These are phyloP conservation scores for Paraleonurus japonicus DNA, from an alignment of 257 asterid genomes.

Conservation along the genomic window DNA sequence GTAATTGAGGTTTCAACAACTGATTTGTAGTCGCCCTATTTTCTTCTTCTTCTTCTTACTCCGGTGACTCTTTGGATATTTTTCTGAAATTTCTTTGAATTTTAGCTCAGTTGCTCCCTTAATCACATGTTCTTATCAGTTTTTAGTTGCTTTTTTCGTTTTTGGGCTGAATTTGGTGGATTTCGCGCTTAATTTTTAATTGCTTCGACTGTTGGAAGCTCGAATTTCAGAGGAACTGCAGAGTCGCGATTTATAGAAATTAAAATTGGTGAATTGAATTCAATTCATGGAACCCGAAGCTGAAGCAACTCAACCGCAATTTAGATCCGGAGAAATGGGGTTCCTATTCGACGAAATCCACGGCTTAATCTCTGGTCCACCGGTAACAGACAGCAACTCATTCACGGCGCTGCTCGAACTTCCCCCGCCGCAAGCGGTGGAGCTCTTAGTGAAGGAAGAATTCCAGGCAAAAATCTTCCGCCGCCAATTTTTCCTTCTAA, in stretches of 20 bases:
- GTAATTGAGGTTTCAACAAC: not conserved
- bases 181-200: constrained; percentile 8
- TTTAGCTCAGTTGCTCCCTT: not conserved
- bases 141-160: not conserved
- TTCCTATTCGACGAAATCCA: constrained; percentile 41
- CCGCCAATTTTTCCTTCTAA: constrained; percentile 56
- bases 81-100: not conserved
- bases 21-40: not conserved
- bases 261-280: constrained; percentile 7
- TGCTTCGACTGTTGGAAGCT: not conserved
- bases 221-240: not conserved
- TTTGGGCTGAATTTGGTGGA: constrained; percentile 10
- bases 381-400: constrained; percentile 49
- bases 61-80: not conserved
- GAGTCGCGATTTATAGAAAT: not conserved
- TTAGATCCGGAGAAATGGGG: constrained; percentile 62
- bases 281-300: constrained; percentile 27
- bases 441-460: constrained; percentile 55
- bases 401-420: constrained; percentile 85
- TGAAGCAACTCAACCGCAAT: constrained; percentile 31
- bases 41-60: not conserved
- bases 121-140: not conserved
- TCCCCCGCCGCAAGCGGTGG: constrained; percentile 80
- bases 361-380: constrained; percentile 35
- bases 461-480: constrained; percentile 28